Conservation (phyloP, 2,329 filamentous ascomycete genomes). For the Raffaelea albimanens region DNA sequence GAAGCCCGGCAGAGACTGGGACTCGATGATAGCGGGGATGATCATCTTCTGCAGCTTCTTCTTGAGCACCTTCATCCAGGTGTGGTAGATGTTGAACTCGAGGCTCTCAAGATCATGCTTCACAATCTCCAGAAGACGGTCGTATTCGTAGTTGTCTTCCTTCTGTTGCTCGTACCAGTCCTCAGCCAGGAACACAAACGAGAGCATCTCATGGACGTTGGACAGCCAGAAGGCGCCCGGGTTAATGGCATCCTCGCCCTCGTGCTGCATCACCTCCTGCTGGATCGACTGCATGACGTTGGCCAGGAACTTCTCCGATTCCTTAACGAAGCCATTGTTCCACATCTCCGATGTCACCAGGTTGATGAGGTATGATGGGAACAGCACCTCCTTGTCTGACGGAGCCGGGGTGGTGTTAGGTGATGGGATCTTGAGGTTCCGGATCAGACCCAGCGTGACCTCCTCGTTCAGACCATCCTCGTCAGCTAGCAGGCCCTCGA, state of each 20-base stretch:
- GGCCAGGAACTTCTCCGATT: conserved; percentile 95
- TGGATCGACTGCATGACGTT: conserved; percentile 99
- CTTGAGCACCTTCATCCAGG: conserved; percentile 99
- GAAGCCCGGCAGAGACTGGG: conserved; percentile 93
- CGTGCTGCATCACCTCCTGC: conserved; percentile 98
- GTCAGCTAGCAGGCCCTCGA: conserved; percentile 87
- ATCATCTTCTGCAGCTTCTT: conserved; percentile 99
- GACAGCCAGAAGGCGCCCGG: conserved; percentile 97
- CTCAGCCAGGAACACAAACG: conserved; percentile 96
- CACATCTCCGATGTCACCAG: conserved; percentile 99
- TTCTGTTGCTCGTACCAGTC: conserved; percentile 99
- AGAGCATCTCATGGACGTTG: conserved; percentile 99
- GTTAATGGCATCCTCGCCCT: conserved; percentile 94
- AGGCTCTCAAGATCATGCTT: conserved; percentile 97
- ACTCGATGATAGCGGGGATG: conserved; percentile 97
- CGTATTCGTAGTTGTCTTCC: conserved; percentile 98
- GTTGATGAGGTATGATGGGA: conserved; percentile 98
- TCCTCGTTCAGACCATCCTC: conserved; percentile 96
- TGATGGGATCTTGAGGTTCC: conserved; percentile 90
- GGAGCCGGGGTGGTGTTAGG: conserved; percentile 80
- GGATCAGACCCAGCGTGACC: conserved; percentile 90
- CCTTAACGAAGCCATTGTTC: conserved; percentile 99
- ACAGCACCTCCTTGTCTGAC: conserved; percentile 96
- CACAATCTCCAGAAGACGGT: conserved; percentile 92
- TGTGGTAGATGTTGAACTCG: conserved; percentile 99